Evolutionary conservation across 768 basidiomycete genomes (phyloP).

Genomic region (Boletus bicolor): DNA sequence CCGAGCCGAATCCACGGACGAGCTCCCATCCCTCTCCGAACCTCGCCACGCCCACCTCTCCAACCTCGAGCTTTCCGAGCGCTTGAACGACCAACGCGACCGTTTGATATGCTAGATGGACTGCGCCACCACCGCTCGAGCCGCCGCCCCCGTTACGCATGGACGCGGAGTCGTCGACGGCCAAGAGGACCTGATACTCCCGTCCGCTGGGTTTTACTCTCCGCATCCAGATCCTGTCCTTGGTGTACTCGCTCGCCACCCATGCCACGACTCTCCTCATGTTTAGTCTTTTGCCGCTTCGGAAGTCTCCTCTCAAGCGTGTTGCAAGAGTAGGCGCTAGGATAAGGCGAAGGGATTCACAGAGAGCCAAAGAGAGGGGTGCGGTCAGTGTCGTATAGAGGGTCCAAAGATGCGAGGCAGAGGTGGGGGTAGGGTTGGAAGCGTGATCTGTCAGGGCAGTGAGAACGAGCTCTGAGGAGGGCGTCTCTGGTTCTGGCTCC

Average conservation of each 20-base stretch:
- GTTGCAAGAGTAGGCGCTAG: constrained; percentile 94
- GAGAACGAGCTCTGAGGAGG: constrained; percentile 22
- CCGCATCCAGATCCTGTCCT: constrained; percentile 98
- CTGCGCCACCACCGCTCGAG: constrained; percentile 24
- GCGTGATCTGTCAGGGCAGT: constrained; percentile 17
- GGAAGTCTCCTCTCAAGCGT: constrained; percentile 92
- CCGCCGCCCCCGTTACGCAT: constrained; percentile 49
- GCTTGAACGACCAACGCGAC: constrained; percentile 90
- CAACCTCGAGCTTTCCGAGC: constrained; percentile 86
- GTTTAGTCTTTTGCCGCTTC: constrained; percentile 94
- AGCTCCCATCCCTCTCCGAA: constrained; percentile 90
- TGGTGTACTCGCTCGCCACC: constrained; percentile 98
- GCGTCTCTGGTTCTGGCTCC: constrained; percentile 17
- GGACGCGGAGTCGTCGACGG: constrained; percentile 93
- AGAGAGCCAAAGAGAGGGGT: constrained; percentile 86
- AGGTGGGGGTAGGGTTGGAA: constrained; percentile 21
- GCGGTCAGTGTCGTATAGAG: constrained; percentile 88
- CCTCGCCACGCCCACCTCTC: constrained; percentile 88
- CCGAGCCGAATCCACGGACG: constrained; percentile 84
- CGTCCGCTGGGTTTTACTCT: constrained; percentile 90
- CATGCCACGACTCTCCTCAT: constrained; percentile 99
- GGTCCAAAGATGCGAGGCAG: constrained; percentile 80
- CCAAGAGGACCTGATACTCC: constrained; percentile 93
- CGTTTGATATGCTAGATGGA: constrained; percentile 93
- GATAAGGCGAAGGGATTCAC: constrained; percentile 95